Percentiles rank a stretch among this genome's conserved stretches.
These are phyloP conservation scores for Chlamydomonas eustigma DNA, from an alignment of 139 green algal species.

Conservation along the genomic window DNA sequence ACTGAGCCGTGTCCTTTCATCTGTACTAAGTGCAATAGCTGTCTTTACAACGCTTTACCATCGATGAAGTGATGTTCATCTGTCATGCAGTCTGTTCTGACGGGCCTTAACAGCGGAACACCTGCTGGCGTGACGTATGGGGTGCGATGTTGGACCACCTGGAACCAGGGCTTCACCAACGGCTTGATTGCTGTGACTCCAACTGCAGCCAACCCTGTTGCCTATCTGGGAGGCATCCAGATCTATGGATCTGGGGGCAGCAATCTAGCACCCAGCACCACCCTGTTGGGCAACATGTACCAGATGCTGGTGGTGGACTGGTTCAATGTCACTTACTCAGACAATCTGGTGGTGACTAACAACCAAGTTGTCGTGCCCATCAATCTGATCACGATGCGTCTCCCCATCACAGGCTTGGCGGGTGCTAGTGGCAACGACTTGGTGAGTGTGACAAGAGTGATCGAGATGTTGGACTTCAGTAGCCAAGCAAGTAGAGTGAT, in stretches of 20 bases:
- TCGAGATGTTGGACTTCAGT: not conserved
- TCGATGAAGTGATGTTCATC: not conserved
- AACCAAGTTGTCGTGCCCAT: not conserved
- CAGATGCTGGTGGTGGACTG: constrained; percentile 12
- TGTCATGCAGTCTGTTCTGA: not conserved
- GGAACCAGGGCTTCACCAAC: not conserved
- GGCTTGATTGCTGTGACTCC: not conserved
- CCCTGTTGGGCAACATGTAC: not conserved
- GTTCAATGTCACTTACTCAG: not conserved
- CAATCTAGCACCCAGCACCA: not conserved
- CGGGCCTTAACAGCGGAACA: not conserved
- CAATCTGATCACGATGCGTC: not conserved
- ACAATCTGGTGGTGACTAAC: not conserved
- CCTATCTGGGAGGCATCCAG: not conserved
- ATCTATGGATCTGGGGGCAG: not conserved
- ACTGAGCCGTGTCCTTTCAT: too few relatives aligned
- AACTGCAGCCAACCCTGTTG: not conserved
- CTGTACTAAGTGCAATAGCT: too few relatives aligned
- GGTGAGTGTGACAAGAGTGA: not conserved
- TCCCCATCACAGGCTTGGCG: constrained; percentile 1
- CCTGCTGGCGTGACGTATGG: not conserved
- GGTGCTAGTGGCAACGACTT: not conserved
- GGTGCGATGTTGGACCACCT: constrained; percentile 13
- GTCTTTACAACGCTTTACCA: not conserved
- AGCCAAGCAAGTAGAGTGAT: not conserved